These are phyloP conservation scores for Sporobolus alterniflorus DNA, from an alignment of 202 grass and related monocot genomes.

Conservation along the genomic window DNA sequence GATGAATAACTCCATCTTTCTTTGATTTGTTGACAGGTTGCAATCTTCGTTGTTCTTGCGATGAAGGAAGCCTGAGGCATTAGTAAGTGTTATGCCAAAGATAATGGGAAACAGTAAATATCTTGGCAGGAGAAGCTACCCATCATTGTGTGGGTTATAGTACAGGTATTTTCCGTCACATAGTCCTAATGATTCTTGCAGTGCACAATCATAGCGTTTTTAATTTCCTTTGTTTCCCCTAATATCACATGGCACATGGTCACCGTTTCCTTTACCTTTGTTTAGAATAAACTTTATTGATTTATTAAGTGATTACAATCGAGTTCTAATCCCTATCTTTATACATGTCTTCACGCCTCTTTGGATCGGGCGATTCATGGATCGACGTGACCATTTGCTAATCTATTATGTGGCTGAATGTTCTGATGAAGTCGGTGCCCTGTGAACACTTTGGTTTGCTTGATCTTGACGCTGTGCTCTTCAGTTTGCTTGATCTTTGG, in stretches of 20 bases:
- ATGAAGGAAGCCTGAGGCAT: constrained; percentile 83
- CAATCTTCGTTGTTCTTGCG: constrained; percentile 91
- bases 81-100: constrained; percentile 65
- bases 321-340: too few relatives aligned
- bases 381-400: too few relatives aligned
- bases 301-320: too few relatives aligned
- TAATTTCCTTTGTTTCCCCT: too few relatives aligned
- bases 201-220: not conserved
- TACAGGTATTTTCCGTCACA: constrained; percentile 65
- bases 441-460: too few relatives aligned
- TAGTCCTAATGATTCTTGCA: not conserved
- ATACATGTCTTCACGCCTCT: too few relatives aligned
- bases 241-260: constrained; percentile 38
- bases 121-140: constrained; percentile 91
- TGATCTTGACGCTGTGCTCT: too few relatives aligned
- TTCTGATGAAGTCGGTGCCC: too few relatives aligned
- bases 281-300: too few relatives aligned
- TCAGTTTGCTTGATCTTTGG: too few relatives aligned
- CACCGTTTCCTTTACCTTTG: not conserved
- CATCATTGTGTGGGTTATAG: constrained; percentile 83
- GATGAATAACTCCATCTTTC: constrained; percentile 2
- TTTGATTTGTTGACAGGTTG: constrained; percentile 61
- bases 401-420: too few relatives aligned
- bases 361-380: too few relatives aligned
- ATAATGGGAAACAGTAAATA: constrained; percentile 84